Base-by-base conservation (phyloP, 1,139 yeast genomes). In the Candida anutae region DNA sequence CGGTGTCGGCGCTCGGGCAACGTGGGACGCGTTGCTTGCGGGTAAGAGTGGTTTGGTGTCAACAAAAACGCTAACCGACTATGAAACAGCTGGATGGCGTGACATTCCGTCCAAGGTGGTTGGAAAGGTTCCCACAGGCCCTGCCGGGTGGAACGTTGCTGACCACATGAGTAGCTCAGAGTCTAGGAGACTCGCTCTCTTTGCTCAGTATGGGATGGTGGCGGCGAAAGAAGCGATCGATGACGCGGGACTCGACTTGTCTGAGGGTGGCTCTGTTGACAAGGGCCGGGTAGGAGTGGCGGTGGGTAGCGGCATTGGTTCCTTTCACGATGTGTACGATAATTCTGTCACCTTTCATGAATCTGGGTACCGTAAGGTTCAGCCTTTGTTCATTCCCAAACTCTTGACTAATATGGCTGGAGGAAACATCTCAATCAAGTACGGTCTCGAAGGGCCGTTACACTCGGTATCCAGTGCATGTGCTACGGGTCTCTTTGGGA, bases 381-480 rank as follows among this genome's bases (percentile, higher is more conserved):
- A 84, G 28, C 98, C 98, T 1, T 53, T 87, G 32, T 82, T 88
- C 49, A 76, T 93, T 9, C 97, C 98, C 1, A 77, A 73, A 40
- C 57, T 88, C 26, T 62, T 93, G 28, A 74, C 83, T 28, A 93
- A 90, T 52, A 93, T 93, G 97, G 95, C 95, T 0, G 87, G 90
- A 0, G 97, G 98, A 2, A 80, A 87, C 39, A 72, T 90, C 4
- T 80, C 95, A 4, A 88, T 90, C 33, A 69, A 73, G 39, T 73
- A 77, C 45, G 80, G 82, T 3, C 56, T 85, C 19, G 62, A 69
- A 40, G 99, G 98, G 0, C 95, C 95, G 2, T 74, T 83, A 31
- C 95, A 87, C 48, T 63, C 95, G 0, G 93, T 79, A 0, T 74
- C 95, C 1, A 87, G 97, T 0, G 98, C 98, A 1, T 93, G 99